Evolutionary conservation across 2,329 filamentous ascomycete species (phyloP).

Genomic region (Dactylella cylindrospora): DNA sequence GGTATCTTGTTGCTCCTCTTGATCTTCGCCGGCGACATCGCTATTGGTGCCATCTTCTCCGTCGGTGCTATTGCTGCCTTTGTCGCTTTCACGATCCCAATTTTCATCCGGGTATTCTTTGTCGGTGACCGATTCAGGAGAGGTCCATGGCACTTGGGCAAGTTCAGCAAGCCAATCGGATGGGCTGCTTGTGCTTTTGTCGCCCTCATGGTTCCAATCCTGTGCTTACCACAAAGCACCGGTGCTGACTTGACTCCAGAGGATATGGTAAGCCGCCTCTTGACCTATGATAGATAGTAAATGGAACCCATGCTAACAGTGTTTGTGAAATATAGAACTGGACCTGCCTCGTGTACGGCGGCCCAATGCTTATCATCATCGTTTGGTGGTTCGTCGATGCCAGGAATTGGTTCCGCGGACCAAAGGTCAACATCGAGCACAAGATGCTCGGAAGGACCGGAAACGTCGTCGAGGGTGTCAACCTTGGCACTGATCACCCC

Average conservation of each 20-base stretch:
- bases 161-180: conserved; percentile 62
- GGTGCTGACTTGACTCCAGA: conserved; percentile 52
- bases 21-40: conserved; percentile 64
- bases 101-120: conserved; percentile 62
- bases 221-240: conserved; percentile 64
- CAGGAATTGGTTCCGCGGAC: conserved; percentile 69
- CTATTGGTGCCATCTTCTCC: conserved; percentile 68
- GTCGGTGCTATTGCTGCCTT: conserved; percentile 71
- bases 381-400: conserved; percentile 67
- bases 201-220: conserved; percentile 66
- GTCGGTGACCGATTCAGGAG: conserved; percentile 66
- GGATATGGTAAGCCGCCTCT: conserved; percentile 15
- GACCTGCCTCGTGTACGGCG: conserved; percentile 68
- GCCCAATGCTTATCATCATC: conserved; percentile 61
- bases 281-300: neutral
- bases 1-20: conserved; percentile 64
- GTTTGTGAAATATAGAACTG: conserved; percentile 63
- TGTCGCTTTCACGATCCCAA: conserved; percentile 62
- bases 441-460: conserved; percentile 54
- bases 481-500: conserved; percentile 9
- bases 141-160: conserved; percentile 69
- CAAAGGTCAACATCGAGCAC: conserved; percentile 67
- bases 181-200: conserved; percentile 62
- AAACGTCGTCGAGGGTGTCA: conserved; percentile 52
- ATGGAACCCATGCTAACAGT: conserved; percentile 4